Evolutionary conservation across 2,329 filamentous ascomycete species (phyloP).

Genomic region (Shiraia sp.): DNA sequence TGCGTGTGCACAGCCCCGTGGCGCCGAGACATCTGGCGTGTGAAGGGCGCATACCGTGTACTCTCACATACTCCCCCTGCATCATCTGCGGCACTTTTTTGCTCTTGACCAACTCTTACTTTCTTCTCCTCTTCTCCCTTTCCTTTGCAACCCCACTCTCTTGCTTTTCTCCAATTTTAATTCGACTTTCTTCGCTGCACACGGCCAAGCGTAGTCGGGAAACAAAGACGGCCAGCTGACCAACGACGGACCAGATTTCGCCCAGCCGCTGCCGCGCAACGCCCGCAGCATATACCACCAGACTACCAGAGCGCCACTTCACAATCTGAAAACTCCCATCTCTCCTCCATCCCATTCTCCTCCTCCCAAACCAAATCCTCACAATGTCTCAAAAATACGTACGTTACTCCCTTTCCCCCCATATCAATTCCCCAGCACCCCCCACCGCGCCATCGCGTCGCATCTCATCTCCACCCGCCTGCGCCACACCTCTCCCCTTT

Average conservation of each 20-base stretch:
- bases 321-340: slow-evolving; percentile 4
- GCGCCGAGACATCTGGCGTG: too few species aligned
- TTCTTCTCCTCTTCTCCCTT: too few species aligned
- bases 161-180: too few species aligned
- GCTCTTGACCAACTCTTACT: too few species aligned
- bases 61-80: too few species aligned
- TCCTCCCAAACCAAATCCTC: neutral
- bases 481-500: slow-evolving; percentile 7
- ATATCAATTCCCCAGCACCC: neutral
- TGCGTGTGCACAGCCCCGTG: too few species aligned
- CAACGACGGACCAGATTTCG: slow-evolving; percentile 8
- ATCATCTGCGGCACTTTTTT: too few species aligned
- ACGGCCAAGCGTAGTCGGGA: too few species aligned
- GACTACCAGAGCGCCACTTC: slow-evolving; percentile 7
- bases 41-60: too few species aligned
- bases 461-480: neutral
- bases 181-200: too few species aligned
- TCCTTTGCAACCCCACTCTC: too few species aligned
- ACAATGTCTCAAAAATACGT: slow-evolving; percentile 25
- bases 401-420: slow-evolving; percentile 10
- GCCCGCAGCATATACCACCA: slow-evolving; percentile 7
- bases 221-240: neutral
- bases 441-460: neutral
- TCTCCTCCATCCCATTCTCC: slow-evolving; percentile 10
- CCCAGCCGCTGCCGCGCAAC: slow-evolving; percentile 24